A percentile compares a stretch with the other conserved stretches of the same genome.
These are phyloP conservation scores for Coniella lustricola DNA, from an alignment of 2,329 filamentous ascomycete genomes.

Conservation along the genomic window DNA sequence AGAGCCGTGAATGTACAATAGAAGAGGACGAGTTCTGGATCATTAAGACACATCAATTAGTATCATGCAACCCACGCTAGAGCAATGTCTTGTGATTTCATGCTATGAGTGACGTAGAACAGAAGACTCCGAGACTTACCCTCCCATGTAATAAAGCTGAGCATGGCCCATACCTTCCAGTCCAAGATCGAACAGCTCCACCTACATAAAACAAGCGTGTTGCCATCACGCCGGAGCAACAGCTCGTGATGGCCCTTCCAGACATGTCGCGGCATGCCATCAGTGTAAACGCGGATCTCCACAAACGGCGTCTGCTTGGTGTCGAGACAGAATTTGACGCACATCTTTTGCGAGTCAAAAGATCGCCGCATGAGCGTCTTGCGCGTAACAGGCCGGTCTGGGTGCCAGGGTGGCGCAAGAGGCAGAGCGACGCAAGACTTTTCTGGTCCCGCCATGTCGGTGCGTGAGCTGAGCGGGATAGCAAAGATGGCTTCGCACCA, in stretches of 20 bases:
- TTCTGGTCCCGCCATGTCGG: constrained; percentile 6
- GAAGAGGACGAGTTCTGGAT: constrained; percentile 50
- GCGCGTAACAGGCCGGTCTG: constrained; percentile 39
- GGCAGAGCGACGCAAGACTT: constrained; percentile 24
- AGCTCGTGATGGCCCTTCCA: constrained; percentile 48
- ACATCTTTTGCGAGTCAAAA: constrained; percentile 49
- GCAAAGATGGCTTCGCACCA: constrained; percentile 58
- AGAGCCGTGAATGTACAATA: constrained; percentile 52
- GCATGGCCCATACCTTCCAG: constrained; percentile 45
- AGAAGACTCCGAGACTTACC: constrained; percentile 34
- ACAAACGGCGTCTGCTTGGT: constrained; percentile 38
- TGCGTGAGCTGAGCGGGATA: constrained; percentile 43
- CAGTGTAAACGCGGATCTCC: constrained; percentile 37
- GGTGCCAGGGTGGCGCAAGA: constrained; percentile 34
- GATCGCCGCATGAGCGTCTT: constrained; percentile 51
- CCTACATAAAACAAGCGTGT: constrained; percentile 42
- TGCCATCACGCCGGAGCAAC: constrained; percentile 41
- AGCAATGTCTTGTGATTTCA: too few species aligned
- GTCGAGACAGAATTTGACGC: constrained; percentile 45
- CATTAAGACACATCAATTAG: background rate
- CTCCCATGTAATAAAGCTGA: constrained; percentile 56
- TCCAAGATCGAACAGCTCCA: constrained; percentile 40
- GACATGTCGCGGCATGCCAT: constrained; percentile 38
- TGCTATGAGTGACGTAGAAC: too few species aligned
- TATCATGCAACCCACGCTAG: background rate